phyloP scores from a whole-genome alignment of 345 rosid species.

The Populus ilicifolia region DNA sequence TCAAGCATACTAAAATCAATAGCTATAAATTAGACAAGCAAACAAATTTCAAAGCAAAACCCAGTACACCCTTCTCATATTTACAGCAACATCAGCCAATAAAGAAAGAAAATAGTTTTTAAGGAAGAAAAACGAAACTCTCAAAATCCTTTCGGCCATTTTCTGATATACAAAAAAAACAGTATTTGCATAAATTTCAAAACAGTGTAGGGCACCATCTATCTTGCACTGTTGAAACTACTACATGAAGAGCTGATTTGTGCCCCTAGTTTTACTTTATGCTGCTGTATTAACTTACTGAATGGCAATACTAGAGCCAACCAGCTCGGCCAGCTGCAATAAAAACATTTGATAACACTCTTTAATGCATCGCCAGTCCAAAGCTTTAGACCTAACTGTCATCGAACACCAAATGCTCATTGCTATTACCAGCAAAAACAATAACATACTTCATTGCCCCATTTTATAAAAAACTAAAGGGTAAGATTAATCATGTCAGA shows the following conservation, averaged over 20 bases:
- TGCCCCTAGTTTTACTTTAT: slow-evolving; percentile 40
- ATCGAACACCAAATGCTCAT: neutral
- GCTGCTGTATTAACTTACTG: slow-evolving; percentile 84
- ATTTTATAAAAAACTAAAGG: neutral
- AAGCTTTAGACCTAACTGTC: neutral
- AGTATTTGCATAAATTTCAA: neutral
- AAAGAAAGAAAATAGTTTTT: no score
- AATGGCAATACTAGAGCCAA: slow-evolving; percentile 64
- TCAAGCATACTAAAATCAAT: neutral
- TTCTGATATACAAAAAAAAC: neutral
- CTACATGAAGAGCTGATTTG: slow-evolving; percentile 61
- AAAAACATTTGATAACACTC: neutral
- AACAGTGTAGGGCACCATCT: slow-evolving; percentile 43
- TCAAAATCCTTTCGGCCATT: no score
- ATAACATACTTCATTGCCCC: neutral
- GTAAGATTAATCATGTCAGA: no score
- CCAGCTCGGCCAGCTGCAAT: slow-evolving; percentile 62
- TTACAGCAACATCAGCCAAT: no score
- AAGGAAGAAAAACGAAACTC: no score
- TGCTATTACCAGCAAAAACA: neutral
- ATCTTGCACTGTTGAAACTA: slow-evolving; percentile 58
- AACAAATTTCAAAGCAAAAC: no score
- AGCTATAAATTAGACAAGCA: no score
- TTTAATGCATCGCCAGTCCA: neutral
- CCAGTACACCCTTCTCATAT: no score